Evolutionary conservation across 108 stramenopile genomes (phyloP).

Genomic region (Fistulifera solaris): DNA sequence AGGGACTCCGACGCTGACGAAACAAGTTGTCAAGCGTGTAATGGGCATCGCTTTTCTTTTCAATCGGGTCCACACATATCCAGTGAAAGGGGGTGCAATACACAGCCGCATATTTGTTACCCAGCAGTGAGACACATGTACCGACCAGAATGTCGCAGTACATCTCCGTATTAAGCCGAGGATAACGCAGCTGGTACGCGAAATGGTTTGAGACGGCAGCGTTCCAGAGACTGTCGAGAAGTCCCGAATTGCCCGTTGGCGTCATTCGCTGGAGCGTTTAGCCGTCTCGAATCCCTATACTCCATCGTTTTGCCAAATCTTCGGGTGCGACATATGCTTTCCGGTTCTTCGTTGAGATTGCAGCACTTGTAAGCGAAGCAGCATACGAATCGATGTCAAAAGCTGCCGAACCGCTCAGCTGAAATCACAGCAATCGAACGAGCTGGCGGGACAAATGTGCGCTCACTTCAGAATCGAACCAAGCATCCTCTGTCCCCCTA

Average conservation of each 20-base stretch:
- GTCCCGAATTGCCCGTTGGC: slow-evolving; percentile 17
- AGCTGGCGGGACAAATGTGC: no score
- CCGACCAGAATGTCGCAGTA: slow-evolving; percentile 20
- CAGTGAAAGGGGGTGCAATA: slow-evolving; percentile 16
- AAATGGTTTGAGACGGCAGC: slow-evolving; percentile 11
- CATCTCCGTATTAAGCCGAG: slow-evolving; percentile 5
- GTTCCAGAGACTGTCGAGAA: slow-evolving; percentile 6
- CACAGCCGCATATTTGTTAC: slow-evolving; percentile 19
- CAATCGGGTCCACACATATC: slow-evolving; percentile 12
- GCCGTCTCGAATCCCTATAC: slow-evolving; percentile 16
- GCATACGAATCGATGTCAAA: neutral
- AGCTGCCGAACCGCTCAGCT: no score
- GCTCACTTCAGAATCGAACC: no score
- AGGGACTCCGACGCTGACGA: slow-evolving; percentile 20
- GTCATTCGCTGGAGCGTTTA: slow-evolving; percentile 10
- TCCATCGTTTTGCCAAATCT: slow-evolving; percentile 10
- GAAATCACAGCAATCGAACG: no score
- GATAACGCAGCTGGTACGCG: slow-evolving; percentile 17
- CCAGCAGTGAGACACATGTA: neutral
- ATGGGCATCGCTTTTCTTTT: slow-evolving; percentile 16
- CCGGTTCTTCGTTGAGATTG: neutral
- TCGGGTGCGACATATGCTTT: neutral
- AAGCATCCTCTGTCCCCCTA: no score
- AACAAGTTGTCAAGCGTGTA: slow-evolving; percentile 20
- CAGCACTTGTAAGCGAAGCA: neutral